phyloP scores from a whole-genome alignment of 2,329 filamentous ascomycete genomes.

The Fusarium burgessii region DNA sequence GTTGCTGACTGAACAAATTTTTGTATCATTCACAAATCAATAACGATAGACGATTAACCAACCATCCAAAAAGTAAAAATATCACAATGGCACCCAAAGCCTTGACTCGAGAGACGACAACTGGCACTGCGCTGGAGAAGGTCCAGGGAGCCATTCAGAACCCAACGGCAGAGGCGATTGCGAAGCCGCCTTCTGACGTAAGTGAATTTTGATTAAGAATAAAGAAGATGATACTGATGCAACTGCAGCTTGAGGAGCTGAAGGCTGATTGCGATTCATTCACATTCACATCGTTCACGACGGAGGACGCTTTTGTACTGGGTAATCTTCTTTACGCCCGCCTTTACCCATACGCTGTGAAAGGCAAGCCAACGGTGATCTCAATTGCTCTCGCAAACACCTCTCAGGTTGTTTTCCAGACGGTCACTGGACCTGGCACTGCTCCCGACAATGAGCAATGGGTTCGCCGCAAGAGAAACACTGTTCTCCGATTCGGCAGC shows the following conservation, averaged over 20 bases:
- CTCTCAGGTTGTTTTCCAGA: conserved; percentile 76
- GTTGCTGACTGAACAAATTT: background rate
- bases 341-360: conserved; percentile 63
- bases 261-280: conserved; percentile 58
- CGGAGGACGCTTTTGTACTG: conserved; percentile 72
- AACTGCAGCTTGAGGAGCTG: conserved; percentile 45
- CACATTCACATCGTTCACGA: conserved; percentile 67
- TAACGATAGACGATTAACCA: background rate
- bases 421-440: conserved; percentile 73
- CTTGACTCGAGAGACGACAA: conserved; percentile 28
- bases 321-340: conserved; percentile 73
- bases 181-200: conserved; percentile 40
- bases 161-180: conserved; percentile 24
- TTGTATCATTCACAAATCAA: background rate
- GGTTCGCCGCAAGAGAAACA: conserved; percentile 77
- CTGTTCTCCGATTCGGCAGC: conserved; percentile 76
- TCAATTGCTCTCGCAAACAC: conserved; percentile 72
- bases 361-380: conserved; percentile 64
- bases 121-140: conserved; percentile 34
- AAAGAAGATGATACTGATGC: background rate
- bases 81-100: conserved; percentile 31
- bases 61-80: background rate
- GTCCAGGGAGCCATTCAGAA: conserved; percentile 37
- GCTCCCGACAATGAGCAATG: conserved; percentile 78
- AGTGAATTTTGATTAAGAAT: background rate